Evolutionary conservation across 163 green algal species (phyloP), one percentile per base, ranked within the genome.

Genomic region (Chlamydomonas reinhardtii): DNA sequence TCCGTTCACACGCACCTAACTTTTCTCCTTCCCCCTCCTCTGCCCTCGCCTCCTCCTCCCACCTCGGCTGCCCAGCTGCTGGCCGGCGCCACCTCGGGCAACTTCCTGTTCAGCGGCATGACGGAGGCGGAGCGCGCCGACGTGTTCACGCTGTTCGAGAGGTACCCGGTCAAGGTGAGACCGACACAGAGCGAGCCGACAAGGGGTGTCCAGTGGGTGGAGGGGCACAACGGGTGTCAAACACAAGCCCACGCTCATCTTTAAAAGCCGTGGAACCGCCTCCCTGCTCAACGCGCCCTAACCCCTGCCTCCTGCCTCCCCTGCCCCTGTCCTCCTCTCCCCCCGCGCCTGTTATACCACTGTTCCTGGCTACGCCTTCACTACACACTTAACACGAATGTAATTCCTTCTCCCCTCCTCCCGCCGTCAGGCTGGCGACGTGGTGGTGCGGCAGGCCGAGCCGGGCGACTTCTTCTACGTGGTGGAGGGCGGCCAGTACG

Each of bases 391-490:
- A 48, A 14, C 39, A 48, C 8, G 39, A 48, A 48, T 48, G 39
- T 48, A 48, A 48, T 8, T 8, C 48, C 48, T 14, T 17, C 48
- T 56, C 48, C 17, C 5, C 48, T 14, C 11, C 62, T 22, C 27
- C 27, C 25, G 3, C 62, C 62, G 2, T 25, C 85, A 92, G 79
- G 76, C 89, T 0, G 91, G 91, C 8, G 89, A 97, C 25, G 69
- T 95, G 43, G 85, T 97, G 59, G 94, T 95, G 56, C 74, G 81
- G 34, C 88, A 95, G 74, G 95, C 95, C 1, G 93, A 97, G 31
- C 77, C 82, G 19, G 96, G 95, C 0, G 94, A 98, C 88, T 90
- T 92, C 52, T 99, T 97, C 79, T 98, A 97, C 76, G 91, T 99
- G 2, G 83, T 98, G 48, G 93, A 96, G 77, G 29, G 34, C 3